These are phyloP conservation scores for Favolaschia claudopus DNA, from an alignment of 768 basidiomycete species.

Conservation along the genomic window DNA sequence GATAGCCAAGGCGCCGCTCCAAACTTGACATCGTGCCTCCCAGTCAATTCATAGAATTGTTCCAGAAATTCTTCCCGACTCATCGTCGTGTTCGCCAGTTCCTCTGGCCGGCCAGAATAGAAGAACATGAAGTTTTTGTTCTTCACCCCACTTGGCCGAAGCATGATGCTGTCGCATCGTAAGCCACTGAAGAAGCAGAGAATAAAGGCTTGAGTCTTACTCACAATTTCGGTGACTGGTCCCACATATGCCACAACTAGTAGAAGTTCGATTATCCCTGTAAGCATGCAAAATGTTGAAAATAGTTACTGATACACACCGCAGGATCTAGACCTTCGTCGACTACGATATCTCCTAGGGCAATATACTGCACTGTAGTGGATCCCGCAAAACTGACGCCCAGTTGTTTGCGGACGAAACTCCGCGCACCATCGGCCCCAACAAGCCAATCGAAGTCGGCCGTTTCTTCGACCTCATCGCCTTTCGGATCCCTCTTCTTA, in stretches of 20 bases:
- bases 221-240: conserved; percentile 19
- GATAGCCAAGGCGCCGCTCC: conserved; percentile 34
- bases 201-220: neutral
- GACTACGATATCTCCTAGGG: conserved; percentile 48
- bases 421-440: conserved; percentile 51
- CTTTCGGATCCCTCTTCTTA: conserved; percentile 26
- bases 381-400: conserved; percentile 52
- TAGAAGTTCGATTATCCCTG: too few relatives aligned
- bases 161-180: neutral
- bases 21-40: conserved; percentile 40
- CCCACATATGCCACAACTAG: conserved; percentile 37
- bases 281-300: neutral
- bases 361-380: conserved; percentile 35
- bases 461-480: conserved; percentile 34
- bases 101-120: conserved; percentile 5
- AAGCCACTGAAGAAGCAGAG: neutral
- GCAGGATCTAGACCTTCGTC: conserved; percentile 37
- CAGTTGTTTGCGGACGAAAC: conserved; percentile 46
- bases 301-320: conserved; percentile 25
- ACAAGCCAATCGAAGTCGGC: conserved; percentile 42
- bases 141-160: neutral
- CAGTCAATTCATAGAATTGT: conserved; percentile 35
- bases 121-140: conserved; percentile 12
- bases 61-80: conserved; percentile 37
- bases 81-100: conserved; percentile 6